A percentile compares a stretch with the other conserved stretches of the same genome.
phyloP scores from a whole-genome alignment of 2,329 filamentous ascomycete species.

The Arthrobotrys sphaeroides region DNA sequence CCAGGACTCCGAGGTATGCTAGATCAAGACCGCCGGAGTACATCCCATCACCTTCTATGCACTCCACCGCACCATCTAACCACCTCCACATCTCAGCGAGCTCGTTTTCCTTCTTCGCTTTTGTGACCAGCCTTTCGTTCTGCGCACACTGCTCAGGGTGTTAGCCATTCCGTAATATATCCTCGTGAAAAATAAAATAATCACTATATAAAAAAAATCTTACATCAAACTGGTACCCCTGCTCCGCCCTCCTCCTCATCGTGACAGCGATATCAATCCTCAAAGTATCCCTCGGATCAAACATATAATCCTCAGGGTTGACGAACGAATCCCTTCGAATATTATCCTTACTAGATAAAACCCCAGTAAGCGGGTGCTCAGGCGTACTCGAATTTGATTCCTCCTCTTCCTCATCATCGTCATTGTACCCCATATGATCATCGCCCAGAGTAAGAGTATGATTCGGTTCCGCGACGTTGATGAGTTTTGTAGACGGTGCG shows the following conservation, averaged over 20 bases:
- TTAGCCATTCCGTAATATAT: conserved; percentile 63
- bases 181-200: not conserved
- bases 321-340: conserved; percentile 35
- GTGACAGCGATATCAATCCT: conserved; percentile 57
- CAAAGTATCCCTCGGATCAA: conserved; percentile 56
- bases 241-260: conserved; percentile 57
- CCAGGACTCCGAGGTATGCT: conserved; percentile 77
- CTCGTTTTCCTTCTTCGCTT: conserved; percentile 63
- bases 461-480: conserved; percentile 50
- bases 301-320: conserved; percentile 56
- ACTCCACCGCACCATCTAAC: conserved; percentile 70
- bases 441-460: conserved; percentile 30
- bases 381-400: conserved; percentile 32
- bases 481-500: conserved; percentile 48
- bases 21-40: conserved; percentile 74
- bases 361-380: conserved; percentile 17
- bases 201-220: conserved; percentile 23
- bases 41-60: conserved; percentile 75
- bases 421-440: conserved; percentile 36
- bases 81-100: conserved; percentile 82
- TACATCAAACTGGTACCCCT: conserved; percentile 57
- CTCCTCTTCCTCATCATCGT: conserved; percentile 38
- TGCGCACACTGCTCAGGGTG: conserved; percentile 35
- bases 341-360: not conserved
- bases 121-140: conserved; percentile 50